Evolutionary conservation across 179 eudicot genomes (phyloP).

Genomic region (Silene vulgaris): DNA sequence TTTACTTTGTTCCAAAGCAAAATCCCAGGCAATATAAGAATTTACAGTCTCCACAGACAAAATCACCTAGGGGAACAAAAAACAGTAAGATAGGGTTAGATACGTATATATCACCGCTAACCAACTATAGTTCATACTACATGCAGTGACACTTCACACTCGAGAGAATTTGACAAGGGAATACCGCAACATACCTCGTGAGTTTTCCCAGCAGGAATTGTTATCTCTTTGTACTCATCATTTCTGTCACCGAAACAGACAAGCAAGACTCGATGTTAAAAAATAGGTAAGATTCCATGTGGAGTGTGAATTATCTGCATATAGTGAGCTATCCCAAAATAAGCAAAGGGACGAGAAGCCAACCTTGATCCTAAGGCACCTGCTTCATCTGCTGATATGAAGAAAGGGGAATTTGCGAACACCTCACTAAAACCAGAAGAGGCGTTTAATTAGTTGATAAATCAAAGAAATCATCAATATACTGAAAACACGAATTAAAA

Average conservation of each 20-base stretch:
- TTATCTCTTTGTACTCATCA: constrained; percentile 72
- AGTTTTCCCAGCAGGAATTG: constrained; percentile 68
- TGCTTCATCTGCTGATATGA: constrained; percentile 79
- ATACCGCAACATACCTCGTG: constrained; percentile 59
- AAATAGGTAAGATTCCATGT: not conserved
- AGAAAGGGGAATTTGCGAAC: constrained; percentile 89
- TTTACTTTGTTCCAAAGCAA: constrained; percentile 68
- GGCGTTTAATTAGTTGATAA: constrained; percentile 1
- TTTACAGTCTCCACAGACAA: constrained; percentile 70
- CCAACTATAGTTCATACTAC: not conserved
- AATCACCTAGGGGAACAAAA: constrained; percentile 44
- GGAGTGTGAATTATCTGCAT: not conserved
- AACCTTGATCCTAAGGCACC: constrained; percentile 62
- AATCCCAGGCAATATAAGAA: constrained; percentile 95
- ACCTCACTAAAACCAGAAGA: constrained; percentile 59
- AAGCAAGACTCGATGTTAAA: constrained; percentile 2
- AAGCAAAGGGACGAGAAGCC: constrained; percentile 15
- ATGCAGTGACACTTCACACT: not conserved
- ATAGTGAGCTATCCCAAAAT: not conserved
- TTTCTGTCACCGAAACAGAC: constrained; percentile 35
- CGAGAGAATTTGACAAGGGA: not conserved
- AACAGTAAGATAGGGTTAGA: too few species aligned
- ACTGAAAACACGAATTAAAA: constrained; percentile 11
- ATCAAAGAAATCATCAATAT: constrained; percentile 4
- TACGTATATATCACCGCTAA: too few species aligned